phyloP scores from a whole-genome alignment of 2,329 filamentous ascomycete species.

The Penicillium corylophilum region DNA sequence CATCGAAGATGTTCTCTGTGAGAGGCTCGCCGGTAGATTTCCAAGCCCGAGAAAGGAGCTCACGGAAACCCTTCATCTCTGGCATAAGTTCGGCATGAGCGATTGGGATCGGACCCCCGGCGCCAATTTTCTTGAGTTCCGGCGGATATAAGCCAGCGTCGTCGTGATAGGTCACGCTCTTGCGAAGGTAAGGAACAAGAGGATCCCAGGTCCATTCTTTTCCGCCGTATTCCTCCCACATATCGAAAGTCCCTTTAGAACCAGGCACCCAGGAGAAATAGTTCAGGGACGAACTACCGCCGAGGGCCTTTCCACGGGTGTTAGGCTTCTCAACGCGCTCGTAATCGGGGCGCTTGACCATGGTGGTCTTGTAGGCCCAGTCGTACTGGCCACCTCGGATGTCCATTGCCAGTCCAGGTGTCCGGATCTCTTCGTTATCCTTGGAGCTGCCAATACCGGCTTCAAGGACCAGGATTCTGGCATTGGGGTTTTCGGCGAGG shows the following conservation, averaged over 20 bases:
- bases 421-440: slow-evolving; percentile 48
- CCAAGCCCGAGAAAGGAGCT: slow-evolving; percentile 50
- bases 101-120: slow-evolving; percentile 54
- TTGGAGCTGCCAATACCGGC: slow-evolving; percentile 47
- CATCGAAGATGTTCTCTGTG: slow-evolving; percentile 55
- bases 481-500: slow-evolving; percentile 52
- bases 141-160: slow-evolving; percentile 49
- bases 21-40: slow-evolving; percentile 51
- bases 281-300: slow-evolving; percentile 59
- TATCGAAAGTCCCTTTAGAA: slow-evolving; percentile 56
- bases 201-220: slow-evolving; percentile 58
- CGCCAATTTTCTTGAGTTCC: slow-evolving; percentile 53
- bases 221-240: slow-evolving; percentile 49
- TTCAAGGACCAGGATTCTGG: slow-evolving; percentile 40
- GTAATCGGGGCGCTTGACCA: slow-evolving; percentile 57
- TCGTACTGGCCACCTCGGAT: slow-evolving; percentile 59
- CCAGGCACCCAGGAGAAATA: slow-evolving; percentile 66
- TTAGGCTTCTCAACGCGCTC: slow-evolving; percentile 63
- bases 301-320: slow-evolving; percentile 60
- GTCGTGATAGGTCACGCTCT: slow-evolving; percentile 60
- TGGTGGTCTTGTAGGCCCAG: slow-evolving; percentile 62
- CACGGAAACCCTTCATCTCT: slow-evolving; percentile 51
- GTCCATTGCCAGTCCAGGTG: slow-evolving; percentile 56
- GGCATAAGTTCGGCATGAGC: slow-evolving; percentile 52
- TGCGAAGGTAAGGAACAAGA: slow-evolving; percentile 53